Evolutionary conservation across 1,139 yeast species (phyloP).

Genomic region (Nematodospora anomalae): DNA sequence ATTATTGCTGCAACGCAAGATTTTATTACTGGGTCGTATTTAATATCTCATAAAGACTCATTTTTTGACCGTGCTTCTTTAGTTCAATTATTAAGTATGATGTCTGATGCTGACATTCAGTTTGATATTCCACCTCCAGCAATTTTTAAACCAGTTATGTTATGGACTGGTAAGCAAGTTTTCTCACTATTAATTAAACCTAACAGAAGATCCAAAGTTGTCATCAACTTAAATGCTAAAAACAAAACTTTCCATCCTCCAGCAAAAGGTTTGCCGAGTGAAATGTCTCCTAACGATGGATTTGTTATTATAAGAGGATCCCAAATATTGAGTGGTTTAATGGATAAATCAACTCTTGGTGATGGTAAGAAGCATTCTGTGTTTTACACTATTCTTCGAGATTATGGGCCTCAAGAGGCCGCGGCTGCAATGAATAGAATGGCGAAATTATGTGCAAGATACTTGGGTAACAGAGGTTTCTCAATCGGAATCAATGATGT

Average conservation of each 20-base stretch:
- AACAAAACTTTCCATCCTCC: slow-evolving; percentile 85
- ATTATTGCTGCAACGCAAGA: slow-evolving; percentile 99
- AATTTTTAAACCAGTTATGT: slow-evolving; percentile 78
- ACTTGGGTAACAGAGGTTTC: slow-evolving; percentile 90
- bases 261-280: slow-evolving; percentile 66
- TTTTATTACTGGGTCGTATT: slow-evolving; percentile 93
- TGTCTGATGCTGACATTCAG: slow-evolving; percentile 88
- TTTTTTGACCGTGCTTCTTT: slow-evolving; percentile 87
- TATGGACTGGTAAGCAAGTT: slow-evolving; percentile 98
- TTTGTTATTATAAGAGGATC: slow-evolving; percentile 89
- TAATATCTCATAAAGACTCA: slow-evolving; percentile 89
- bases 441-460: slow-evolving; percentile 97
- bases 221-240: slow-evolving; percentile 91
- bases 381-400: slow-evolving; percentile 90
- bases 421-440: slow-evolving; percentile 96
- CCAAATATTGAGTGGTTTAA: slow-evolving; percentile 83
- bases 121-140: slow-evolving; percentile 97
- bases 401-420: slow-evolving; percentile 94
- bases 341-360: slow-evolving; percentile 96
- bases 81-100: slow-evolving; percentile 84
- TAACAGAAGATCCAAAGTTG: slow-evolving; percentile 69
- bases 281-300: slow-evolving; percentile 98
- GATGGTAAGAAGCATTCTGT: slow-evolving; percentile 98
- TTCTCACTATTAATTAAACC: slow-evolving; percentile 87
- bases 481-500: slow-evolving; percentile 98